A percentile compares a stretch with the other conserved stretches of the same genome.
phyloP scores from a whole-genome alignment of 176 grass and related monocot genomes.

The Musa schizocarpa region DNA sequence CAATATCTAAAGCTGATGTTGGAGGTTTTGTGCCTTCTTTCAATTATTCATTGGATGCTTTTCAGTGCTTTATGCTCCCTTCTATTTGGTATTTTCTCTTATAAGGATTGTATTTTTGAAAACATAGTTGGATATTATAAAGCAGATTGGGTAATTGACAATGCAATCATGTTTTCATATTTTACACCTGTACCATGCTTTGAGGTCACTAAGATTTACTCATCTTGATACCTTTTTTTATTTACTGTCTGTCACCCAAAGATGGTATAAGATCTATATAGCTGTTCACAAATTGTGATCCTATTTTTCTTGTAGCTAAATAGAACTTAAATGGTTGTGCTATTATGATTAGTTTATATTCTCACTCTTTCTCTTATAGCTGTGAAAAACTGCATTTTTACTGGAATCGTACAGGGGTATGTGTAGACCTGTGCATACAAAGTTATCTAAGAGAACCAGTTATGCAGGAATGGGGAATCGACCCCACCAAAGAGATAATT shows the following conservation, averaged over 20 bases:
- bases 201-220: not conserved
- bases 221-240: not conserved
- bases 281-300: not conserved
- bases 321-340: not conserved
- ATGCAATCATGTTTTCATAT: no score
- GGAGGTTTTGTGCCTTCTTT: no score
- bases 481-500: conserved; percentile 62
- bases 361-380: not conserved
- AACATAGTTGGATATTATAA: no score
- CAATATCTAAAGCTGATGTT: no score
- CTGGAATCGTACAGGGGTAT: not conserved
- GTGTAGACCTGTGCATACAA: conserved; percentile 14
- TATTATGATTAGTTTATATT: not conserved
- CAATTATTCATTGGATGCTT: no score
- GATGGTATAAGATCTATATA: not conserved
- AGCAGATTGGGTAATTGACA: no score
- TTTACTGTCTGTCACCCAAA: not conserved
- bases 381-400: not conserved
- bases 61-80: no score
- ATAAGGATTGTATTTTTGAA: no score
- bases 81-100: no score
- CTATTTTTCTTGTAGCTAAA: no score
- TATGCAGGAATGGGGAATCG: conserved; percentile 87
- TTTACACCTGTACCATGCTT: not conserved
- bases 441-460: conserved; percentile 24